phyloP scores from a whole-genome alignment of 1,284 basidiomycete genomes.

The Leccinum subatratum region DNA sequence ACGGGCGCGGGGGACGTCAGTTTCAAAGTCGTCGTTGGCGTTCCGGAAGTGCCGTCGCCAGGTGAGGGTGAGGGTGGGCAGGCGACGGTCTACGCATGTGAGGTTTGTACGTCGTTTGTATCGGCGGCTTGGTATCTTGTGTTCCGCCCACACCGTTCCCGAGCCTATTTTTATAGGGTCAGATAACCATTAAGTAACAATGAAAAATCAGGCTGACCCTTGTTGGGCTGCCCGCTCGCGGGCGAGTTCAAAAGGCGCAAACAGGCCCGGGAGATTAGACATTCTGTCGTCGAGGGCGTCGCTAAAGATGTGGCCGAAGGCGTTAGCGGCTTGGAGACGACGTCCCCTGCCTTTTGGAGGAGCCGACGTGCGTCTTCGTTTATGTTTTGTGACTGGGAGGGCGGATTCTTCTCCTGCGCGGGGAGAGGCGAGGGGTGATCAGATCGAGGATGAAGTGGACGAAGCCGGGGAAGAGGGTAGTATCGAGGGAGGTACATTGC shows the following conservation, averaged over 20 bases:
- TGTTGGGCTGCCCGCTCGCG: conserved; percentile 36
- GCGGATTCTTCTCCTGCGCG: conserved; percentile 84
- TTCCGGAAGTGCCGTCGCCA: conserved; percentile 40
- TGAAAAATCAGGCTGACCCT: conserved; percentile 13
- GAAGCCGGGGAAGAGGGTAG: conserved; percentile 45
- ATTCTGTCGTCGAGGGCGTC: conserved; percentile 66
- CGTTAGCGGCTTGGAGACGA: conserved; percentile 83
- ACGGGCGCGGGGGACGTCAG: conserved; percentile 24
- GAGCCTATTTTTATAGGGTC: conserved; percentile 9
- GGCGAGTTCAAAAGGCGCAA: conserved; percentile 56
- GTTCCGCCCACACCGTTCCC: conserved; percentile 39
- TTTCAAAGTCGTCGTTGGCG: conserved; percentile 6
- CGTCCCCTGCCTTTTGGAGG: conserved; percentile 83
- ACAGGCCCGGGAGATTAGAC: conserved; percentile 56
- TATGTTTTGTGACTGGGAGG: conserved; percentile 53
- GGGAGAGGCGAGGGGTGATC: conserved; percentile 34
- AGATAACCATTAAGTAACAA: conserved; percentile 4
- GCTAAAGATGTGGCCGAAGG: conserved; percentile 82
- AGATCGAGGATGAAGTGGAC: conserved; percentile 24
- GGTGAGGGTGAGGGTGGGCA: conserved; percentile 23
- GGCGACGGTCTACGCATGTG: conserved; percentile 56
- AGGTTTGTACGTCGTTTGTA: conserved; percentile 71
- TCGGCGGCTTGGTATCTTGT: conserved; percentile 31
- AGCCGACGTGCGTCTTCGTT: conserved; percentile 79
- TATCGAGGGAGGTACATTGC: conserved; percentile 53